phyloP scores from a whole-genome alignment of 768 basidiomycete species.

The Kwoniella sp. region DNA sequence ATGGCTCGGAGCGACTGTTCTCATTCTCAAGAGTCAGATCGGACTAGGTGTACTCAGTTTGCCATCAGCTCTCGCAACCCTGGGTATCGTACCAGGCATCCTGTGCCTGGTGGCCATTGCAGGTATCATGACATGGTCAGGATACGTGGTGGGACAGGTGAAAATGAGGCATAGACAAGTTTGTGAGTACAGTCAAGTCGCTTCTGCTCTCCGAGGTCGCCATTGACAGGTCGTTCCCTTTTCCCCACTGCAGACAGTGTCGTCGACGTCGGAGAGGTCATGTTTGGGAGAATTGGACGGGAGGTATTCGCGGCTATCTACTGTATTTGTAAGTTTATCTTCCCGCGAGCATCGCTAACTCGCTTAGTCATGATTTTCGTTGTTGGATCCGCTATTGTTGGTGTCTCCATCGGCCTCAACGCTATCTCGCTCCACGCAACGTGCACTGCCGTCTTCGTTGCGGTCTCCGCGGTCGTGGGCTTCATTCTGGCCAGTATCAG shows the following conservation, averaged over 20 bases:
- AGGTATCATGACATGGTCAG: conserved; percentile 27
- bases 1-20: conserved; percentile 34
- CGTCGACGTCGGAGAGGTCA: conserved; percentile 9
- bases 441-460: conserved; percentile 56
- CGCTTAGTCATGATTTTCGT: conserved; percentile 31
- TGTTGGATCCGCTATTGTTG: conserved; percentile 35
- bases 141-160: conserved; percentile 19
- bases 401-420: conserved; percentile 53
- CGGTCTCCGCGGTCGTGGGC: conserved; percentile 44
- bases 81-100: conserved; percentile 24
- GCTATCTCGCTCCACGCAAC: conserved; percentile 53
- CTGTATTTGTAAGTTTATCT: conserved; percentile 23
- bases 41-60: conserved; percentile 36
- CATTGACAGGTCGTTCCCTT: background rate
- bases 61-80: conserved; percentile 24
- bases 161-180: conserved; percentile 33
- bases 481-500: conserved; percentile 42
- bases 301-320: conserved; percentile 30
- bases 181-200: conserved; percentile 7
- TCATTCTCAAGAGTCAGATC: conserved; percentile 41
- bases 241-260: conserved; percentile 3
- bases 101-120: conserved; percentile 31
- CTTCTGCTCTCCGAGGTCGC: background rate
- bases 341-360: background rate
- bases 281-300: conserved; percentile 24